A percentile compares a stretch with the other conserved stretches of the same genome.
phyloP scores from a whole-genome alignment of 768 basidiomycete genomes.

The Tulasnella sp. region DNA sequence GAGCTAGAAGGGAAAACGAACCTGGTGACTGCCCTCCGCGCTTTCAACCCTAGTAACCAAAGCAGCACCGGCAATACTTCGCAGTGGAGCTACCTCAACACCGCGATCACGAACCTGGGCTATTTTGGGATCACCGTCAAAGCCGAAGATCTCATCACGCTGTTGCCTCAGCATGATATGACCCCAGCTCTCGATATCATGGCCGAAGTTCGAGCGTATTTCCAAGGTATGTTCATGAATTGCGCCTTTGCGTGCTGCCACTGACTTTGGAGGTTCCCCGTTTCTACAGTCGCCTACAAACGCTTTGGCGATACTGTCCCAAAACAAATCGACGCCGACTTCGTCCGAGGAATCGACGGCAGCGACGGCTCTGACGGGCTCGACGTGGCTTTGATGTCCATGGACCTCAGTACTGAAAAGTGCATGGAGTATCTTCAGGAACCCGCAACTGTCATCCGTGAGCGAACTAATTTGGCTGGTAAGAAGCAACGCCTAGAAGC shows the following conservation, averaged over 20 bases:
- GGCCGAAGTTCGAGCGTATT: slow-evolving; percentile 36
- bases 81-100: not conserved
- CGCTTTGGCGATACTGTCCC: slow-evolving; percentile 62
- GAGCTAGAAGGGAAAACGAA: not conserved
- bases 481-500: slow-evolving; percentile 30
- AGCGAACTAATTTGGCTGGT: slow-evolving; percentile 50
- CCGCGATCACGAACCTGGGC: not conserved
- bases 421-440: slow-evolving; percentile 61
- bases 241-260: not conserved
- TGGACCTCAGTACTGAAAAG: slow-evolving; percentile 51
- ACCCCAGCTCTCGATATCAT: slow-evolving; percentile 33
- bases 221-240: slow-evolving; percentile 26
- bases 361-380: slow-evolving; percentile 43
- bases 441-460: slow-evolving; percentile 46
- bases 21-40: not conserved
- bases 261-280: not conserved
- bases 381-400: slow-evolving; percentile 55
- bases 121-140: slow-evolving; percentile 46
- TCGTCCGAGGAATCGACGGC: slow-evolving; percentile 57
- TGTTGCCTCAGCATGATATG: slow-evolving; percentile 29
- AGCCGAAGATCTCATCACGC: slow-evolving; percentile 20
- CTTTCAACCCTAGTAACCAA: not conserved
- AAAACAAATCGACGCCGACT: slow-evolving; percentile 58
- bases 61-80: not conserved
- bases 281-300: slow-evolving; percentile 60